Percentiles rank a stretch among this genome's conserved stretches.
Conservation (phyloP, 495 filamentous ascomycete genomes). For the Hyaloscypha bicolor region DNA sequence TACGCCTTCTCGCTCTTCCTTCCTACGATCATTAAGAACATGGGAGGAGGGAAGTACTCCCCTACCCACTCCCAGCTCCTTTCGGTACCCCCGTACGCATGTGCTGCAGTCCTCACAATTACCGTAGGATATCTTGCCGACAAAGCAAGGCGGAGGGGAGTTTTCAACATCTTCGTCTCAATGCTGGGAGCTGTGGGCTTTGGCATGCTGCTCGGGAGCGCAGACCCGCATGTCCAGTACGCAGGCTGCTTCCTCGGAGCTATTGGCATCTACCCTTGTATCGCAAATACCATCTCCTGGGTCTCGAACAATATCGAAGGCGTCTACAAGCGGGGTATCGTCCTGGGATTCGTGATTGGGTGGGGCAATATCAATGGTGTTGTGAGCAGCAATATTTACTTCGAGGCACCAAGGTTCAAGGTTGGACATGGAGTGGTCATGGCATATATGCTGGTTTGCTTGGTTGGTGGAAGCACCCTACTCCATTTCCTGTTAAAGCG, state of each 20-base stretch:
- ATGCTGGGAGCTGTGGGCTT: constrained; percentile 79
- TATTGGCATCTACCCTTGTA: constrained; percentile 87
- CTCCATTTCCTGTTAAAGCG: constrained; percentile 64
- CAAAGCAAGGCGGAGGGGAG: constrained; percentile 71
- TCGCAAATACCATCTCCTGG: constrained; percentile 91
- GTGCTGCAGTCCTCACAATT: constrained; percentile 78
- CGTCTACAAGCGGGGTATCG: constrained; percentile 88
- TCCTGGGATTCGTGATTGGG: constrained; percentile 83
- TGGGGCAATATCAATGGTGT: constrained; percentile 95
- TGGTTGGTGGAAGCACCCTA: constrained; percentile 56
- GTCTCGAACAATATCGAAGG: constrained; percentile 88
- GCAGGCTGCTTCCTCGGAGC: constrained; percentile 85
- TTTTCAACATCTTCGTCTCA: constrained; percentile 80
- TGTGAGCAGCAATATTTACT: constrained; percentile 70
- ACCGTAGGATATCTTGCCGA: constrained; percentile 78
- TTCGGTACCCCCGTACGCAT: constrained; percentile 85
- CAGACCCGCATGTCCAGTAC: constrained; percentile 69
- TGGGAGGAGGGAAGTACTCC: constrained; percentile 61
- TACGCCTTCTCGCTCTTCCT: constrained; percentile 93
- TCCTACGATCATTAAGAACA: constrained; percentile 76
- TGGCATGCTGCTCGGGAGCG: constrained; percentile 68
- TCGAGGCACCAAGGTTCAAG: constrained; percentile 43
- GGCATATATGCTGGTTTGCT: constrained; percentile 49
- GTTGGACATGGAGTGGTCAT: constrained; percentile 52
- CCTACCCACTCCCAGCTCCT: constrained; percentile 76